Percentiles rank a stretch among this genome's conserved stretches.
phyloP scores from a whole-genome alignment of 768 basidiomycete genomes.

The Pisolithus microcarpus region DNA sequence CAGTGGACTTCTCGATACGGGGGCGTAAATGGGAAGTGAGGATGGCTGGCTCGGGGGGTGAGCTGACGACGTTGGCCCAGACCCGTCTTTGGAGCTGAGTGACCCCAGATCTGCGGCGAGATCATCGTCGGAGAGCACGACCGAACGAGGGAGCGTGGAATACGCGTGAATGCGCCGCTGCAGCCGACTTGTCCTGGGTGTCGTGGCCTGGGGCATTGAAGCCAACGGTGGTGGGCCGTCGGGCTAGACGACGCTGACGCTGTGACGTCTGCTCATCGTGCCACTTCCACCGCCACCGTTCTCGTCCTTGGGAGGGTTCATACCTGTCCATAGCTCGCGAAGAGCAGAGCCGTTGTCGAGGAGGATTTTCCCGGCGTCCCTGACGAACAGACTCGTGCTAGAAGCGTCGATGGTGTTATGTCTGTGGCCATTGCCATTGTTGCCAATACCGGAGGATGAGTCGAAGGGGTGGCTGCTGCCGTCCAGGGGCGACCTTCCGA shows the following conservation, averaged over 20 bases:
- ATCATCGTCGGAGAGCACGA: slow-evolving; percentile 74
- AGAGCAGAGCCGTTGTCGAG: slow-evolving; percentile 68
- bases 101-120: slow-evolving; percentile 63
- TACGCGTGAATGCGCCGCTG: slow-evolving; percentile 18
- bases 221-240: slow-evolving; percentile 57
- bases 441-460: slow-evolving; percentile 40
- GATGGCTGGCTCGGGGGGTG: slow-evolving; percentile 62
- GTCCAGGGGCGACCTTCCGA: slow-evolving; percentile 50
- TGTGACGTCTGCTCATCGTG: slow-evolving; percentile 75
- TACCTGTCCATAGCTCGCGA: slow-evolving; percentile 70
- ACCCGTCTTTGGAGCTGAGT: slow-evolving; percentile 34
- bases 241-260: slow-evolving; percentile 79
- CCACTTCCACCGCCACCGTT: slow-evolving; percentile 63
- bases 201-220: slow-evolving; percentile 56
- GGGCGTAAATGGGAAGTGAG: slow-evolving; percentile 71
- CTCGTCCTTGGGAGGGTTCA: slow-evolving; percentile 56
- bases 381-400: slow-evolving; percentile 78
- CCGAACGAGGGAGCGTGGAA: slow-evolving; percentile 28
- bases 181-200: slow-evolving; percentile 32
- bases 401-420: slow-evolving; percentile 46
- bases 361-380: slow-evolving; percentile 73
- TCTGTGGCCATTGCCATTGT: slow-evolving; percentile 36
- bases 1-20: slow-evolving; percentile 56
- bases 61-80: slow-evolving; percentile 36
- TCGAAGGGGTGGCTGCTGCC: slow-evolving; percentile 31